Percentiles rank a stretch among this genome's conserved stretches.
Evolutionary conservation across 192 early-diverging fungal genomes (phyloP).

Genomic region (Geosiphon pyriformis): DNA sequence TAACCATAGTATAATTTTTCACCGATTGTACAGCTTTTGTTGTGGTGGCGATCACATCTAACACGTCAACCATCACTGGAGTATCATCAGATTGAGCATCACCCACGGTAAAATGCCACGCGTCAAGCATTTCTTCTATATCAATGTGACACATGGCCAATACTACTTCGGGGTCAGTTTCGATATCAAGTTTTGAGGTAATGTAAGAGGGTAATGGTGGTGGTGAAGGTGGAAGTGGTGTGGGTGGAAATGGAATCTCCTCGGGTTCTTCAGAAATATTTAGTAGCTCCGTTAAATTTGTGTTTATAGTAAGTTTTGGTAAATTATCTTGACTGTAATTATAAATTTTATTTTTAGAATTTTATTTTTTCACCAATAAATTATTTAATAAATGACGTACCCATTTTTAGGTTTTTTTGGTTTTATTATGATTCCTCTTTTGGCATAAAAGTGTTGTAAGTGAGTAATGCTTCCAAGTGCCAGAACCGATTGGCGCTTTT

Average conservation of each 20-base stretch:
- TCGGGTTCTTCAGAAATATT: slow-evolving; percentile 39
- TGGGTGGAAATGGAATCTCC: slow-evolving; percentile 31
- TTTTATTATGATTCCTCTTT: slow-evolving; percentile 36
- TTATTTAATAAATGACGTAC: slow-evolving; percentile 1
- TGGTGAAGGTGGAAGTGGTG: slow-evolving; percentile 40
- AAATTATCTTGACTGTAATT: background rate
- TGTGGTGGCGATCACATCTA: slow-evolving; percentile 42
- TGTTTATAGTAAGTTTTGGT: slow-evolving; percentile 5
- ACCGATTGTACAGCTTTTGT: slow-evolving; percentile 49
- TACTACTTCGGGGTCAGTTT: slow-evolving; percentile 43
- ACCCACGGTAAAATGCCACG: slow-evolving; percentile 33
- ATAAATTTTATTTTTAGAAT: background rate
- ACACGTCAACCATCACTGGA: slow-evolving; percentile 35
- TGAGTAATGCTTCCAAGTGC: slow-evolving; percentile 52
- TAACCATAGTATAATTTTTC: slow-evolving; percentile 47
- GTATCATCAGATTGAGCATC: slow-evolving; percentile 27
- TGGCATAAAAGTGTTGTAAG: slow-evolving; percentile 53
- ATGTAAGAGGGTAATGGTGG: slow-evolving; percentile 20
- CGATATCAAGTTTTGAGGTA: slow-evolving; percentile 33
- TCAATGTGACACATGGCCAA: slow-evolving; percentile 39
- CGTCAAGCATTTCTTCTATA: slow-evolving; percentile 43
- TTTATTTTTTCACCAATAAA: background rate
- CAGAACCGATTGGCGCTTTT: slow-evolving; percentile 43
- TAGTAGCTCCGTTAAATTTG: slow-evolving; percentile 18
- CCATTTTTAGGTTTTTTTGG: slow-evolving; percentile 25